Percentiles rank a stretch among this genome's conserved stretches.
Conservation (phyloP, 1,284 basidiomycete genomes). For the Cryptococcus deneoformans region DNA sequence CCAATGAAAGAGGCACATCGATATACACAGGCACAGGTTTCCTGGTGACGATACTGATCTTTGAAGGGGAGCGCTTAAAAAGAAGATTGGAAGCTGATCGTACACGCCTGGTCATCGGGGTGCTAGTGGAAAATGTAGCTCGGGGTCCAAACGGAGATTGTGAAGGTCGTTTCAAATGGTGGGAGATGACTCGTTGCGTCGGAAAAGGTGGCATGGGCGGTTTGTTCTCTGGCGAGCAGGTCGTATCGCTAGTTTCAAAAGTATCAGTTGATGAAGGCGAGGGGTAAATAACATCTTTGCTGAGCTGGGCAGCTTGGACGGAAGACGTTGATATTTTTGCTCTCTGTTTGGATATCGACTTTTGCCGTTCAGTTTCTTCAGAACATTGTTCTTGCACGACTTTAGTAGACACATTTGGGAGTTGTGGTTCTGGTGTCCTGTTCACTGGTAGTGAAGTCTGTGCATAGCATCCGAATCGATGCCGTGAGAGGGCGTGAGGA, state of each 20-base stretch:
- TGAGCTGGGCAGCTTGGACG: not conserved
- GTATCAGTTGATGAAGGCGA: not conserved
- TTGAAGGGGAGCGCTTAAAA: not conserved
- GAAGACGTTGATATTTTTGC: not conserved
- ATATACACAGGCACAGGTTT: not conserved
- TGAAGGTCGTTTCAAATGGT: not conserved
- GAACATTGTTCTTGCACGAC: not conserved
- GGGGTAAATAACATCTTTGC: not conserved
- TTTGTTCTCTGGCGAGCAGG: not conserved
- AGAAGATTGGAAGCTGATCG: not conserved
- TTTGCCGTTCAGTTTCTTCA: too few relatives aligned
- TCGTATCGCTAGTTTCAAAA: not conserved
- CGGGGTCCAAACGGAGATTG: not conserved
- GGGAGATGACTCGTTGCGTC: not conserved
- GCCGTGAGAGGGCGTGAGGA: not conserved
- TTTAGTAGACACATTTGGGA: not conserved
- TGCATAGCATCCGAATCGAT: not conserved
- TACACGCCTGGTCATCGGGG: not conserved
- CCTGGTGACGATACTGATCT: not conserved
- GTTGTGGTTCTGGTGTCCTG: not conserved
- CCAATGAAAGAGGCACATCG: not conserved
- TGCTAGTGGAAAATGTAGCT: not conserved
- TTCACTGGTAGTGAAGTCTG: not conserved
- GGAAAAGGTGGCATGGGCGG: not conserved
- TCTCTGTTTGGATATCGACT: too few relatives aligned